These are phyloP conservation scores for Suillus tomentosus DNA, from an alignment of 768 basidiomycete genomes.

Conservation along the genomic window DNA sequence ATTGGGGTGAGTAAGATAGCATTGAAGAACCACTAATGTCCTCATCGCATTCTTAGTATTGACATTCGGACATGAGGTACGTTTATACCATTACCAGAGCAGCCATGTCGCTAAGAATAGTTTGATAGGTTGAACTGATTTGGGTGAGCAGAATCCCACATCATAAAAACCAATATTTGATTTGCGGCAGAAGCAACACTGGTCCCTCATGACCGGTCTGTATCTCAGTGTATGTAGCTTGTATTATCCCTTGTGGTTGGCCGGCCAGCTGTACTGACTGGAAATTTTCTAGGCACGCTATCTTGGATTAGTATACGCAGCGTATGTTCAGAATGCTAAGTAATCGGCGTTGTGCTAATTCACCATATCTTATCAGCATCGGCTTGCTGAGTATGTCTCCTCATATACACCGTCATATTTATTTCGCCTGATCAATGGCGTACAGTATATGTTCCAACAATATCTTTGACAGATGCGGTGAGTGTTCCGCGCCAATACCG, in stretches of 20 bases:
- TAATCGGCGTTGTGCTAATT: not conserved
- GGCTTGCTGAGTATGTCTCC: not conserved
- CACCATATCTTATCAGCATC: not conserved
- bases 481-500: not conserved
- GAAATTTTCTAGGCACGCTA: not conserved
- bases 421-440: not conserved
- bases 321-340: not conserved
- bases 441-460: not conserved
- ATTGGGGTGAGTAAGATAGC: not conserved
- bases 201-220: slow-evolving; percentile 1
- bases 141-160: not conserved
- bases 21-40: too few species aligned
- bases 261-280: not conserved
- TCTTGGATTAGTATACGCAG: slow-evolving; percentile 1
- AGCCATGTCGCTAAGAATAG: not conserved
- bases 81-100: not conserved
- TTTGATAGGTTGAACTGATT: not conserved
- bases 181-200: not conserved
- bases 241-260: not conserved
- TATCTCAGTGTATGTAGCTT: slow-evolving; percentile 2
- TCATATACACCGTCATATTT: not conserved
- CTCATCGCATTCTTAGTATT: not conserved
- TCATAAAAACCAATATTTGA: not conserved
- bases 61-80: not conserved
- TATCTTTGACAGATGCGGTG: not conserved